phyloP scores from a whole-genome alignment of 176 grass and related monocot genomes.

The Zoysia japonica region DNA sequence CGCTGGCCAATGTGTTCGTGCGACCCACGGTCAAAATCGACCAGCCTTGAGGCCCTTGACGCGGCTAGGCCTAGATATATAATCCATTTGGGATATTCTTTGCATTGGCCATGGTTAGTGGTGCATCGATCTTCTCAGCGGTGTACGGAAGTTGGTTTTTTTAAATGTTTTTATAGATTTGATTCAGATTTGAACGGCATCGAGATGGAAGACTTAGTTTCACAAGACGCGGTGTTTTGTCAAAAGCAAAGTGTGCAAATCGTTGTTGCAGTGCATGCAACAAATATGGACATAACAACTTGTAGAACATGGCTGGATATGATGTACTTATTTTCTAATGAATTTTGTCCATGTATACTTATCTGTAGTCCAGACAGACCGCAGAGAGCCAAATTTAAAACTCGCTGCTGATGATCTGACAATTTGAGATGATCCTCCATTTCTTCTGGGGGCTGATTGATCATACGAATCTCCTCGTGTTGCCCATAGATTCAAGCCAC shows the following conservation, averaged over 20 bases:
- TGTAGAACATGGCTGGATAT: neutral
- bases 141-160: neutral
- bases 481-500: slow-evolving; percentile 3
- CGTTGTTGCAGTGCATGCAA: neutral
- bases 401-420: neutral
- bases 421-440: neutral
- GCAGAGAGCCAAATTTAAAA: neutral
- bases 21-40: neutral
- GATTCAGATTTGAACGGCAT: neutral
- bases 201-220: neutral
- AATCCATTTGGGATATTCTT: neutral
- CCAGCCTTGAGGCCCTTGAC: neutral
- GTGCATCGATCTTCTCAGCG: neutral
- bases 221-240: neutral
- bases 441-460: neutral
- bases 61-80: too few species aligned
- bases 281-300: neutral
- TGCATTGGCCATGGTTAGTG: neutral
- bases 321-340: neutral
- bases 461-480: neutral
- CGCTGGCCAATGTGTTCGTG: neutral
- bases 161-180: neutral
- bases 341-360: neutral
- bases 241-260: neutral
- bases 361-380: neutral